These are phyloP conservation scores for Capronia americana DNA, from an alignment of 2,329 filamentous ascomycete genomes.

Conservation along the genomic window DNA sequence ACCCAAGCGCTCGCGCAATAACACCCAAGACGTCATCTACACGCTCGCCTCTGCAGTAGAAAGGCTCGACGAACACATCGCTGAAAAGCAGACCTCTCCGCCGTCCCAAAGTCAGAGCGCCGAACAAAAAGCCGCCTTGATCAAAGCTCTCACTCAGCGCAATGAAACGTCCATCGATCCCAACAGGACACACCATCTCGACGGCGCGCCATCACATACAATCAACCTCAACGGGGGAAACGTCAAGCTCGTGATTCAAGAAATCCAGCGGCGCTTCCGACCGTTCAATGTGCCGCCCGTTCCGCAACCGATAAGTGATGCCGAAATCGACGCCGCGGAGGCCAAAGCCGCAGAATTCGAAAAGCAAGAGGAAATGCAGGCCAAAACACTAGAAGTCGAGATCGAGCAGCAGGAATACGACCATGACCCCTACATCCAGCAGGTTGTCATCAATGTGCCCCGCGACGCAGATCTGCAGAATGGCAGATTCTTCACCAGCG, in stretches of 20 bases:
- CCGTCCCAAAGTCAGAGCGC: conserved; percentile 59
- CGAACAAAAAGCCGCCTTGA: conserved; percentile 54
- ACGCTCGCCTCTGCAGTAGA: conserved; percentile 63
- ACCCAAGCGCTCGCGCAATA: conserved; percentile 54
- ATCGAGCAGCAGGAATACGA: conserved; percentile 32
- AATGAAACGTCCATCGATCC: conserved; percentile 37
- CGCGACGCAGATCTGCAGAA: conserved; percentile 59
- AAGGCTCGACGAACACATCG: conserved; percentile 49
- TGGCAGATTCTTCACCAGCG: conserved; percentile 56
- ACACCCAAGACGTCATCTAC: conserved; percentile 66
- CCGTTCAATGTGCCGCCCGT: conserved; percentile 87
- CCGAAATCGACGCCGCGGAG: conserved; percentile 50
- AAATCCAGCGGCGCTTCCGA: conserved; percentile 72
- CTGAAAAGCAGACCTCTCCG: conserved; percentile 57
- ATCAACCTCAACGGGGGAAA: conserved; percentile 49
- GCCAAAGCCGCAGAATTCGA: conserved; percentile 44
- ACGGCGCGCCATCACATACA: conserved; percentile 55
- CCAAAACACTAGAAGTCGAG: conserved; percentile 36
- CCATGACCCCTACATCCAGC: conserved; percentile 38
- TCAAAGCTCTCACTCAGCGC: conserved; percentile 50
- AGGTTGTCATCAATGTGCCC: conserved; percentile 58
- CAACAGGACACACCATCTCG: conserved; percentile 49
- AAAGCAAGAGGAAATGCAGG: conserved; percentile 44
- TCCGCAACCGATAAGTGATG: conserved; percentile 66
- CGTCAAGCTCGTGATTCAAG: conserved; percentile 70